These are phyloP conservation scores for Glaciozyma antarctica DNA, from an alignment of 768 basidiomycete genomes.

Conservation along the genomic window DNA sequence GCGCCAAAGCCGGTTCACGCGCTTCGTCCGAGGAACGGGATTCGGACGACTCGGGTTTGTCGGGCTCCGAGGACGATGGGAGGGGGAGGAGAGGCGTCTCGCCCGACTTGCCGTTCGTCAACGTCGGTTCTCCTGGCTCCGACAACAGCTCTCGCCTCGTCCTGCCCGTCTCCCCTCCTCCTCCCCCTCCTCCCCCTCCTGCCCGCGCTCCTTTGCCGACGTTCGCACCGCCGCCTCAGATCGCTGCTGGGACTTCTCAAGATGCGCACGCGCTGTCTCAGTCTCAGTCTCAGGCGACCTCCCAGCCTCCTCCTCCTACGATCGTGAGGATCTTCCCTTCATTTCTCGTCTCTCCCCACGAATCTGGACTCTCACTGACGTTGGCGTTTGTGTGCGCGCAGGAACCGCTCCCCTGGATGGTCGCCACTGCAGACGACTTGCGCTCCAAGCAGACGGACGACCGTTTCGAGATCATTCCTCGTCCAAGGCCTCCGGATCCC, in stretches of 20 bases:
- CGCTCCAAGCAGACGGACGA: slow-evolving; percentile 68
- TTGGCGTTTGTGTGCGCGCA: slow-evolving; percentile 30
- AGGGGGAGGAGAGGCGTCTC: background rate
- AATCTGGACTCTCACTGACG: background rate
- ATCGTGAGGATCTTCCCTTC: background rate
- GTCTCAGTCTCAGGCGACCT: background rate
- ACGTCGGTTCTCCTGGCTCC: slow-evolving; percentile 1
- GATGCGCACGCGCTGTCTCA: too few species aligned
- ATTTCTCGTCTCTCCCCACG: background rate
- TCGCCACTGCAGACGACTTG: slow-evolving; percentile 57
- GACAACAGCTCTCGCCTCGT: background rate
- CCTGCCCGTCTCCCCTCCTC: too few species aligned
- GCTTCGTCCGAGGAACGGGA: background rate
- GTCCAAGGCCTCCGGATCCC: slow-evolving; percentile 48
- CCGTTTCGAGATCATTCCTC: slow-evolving; percentile 65
- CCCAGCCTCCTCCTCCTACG: background rate
- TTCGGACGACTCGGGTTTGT: background rate
- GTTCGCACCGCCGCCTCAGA: background rate
- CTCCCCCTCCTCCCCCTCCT: background rate
- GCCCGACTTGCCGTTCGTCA: slow-evolving; percentile 5
- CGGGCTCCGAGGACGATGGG: background rate
- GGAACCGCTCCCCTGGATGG: slow-evolving; percentile 62
- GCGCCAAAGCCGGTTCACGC: background rate
- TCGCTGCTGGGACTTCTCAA: too few species aligned
- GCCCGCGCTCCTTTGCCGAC: background rate